Conservation (phyloP, 179 eudicot genomes). For the Amaranthus tricolor region DNA sequence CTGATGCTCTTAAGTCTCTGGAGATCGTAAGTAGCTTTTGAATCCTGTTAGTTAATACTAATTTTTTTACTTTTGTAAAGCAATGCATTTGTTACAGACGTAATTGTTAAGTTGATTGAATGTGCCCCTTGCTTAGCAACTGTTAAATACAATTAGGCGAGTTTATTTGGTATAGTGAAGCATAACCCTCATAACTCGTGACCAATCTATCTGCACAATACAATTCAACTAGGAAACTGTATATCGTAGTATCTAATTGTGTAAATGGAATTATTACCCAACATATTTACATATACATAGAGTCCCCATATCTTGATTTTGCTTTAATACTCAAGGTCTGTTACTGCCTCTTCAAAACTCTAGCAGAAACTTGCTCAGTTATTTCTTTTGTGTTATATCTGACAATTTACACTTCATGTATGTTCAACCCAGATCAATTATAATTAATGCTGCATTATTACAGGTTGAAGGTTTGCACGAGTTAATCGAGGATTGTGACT, state of each 20-base stretch:
- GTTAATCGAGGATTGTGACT: conserved; percentile 28
- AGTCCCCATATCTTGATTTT: background rate
- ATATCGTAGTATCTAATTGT: no score
- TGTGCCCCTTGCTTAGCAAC: no score
- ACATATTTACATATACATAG: no score
- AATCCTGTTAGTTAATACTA: no score
- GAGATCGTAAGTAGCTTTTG: conserved; percentile 43
- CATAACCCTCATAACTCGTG: no score
- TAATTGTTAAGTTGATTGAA: no score
- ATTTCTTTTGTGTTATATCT: background rate
- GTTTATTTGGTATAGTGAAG: no score
- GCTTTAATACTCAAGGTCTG: background rate
- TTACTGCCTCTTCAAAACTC: background rate
- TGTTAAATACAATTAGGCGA: no score
- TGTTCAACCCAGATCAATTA: background rate
- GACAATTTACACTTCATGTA: background rate
- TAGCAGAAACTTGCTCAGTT: background rate
- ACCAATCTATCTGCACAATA: no score
- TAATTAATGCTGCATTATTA: conserved; percentile 5
- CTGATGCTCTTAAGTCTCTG: conserved; percentile 69
- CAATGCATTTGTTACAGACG: no score
- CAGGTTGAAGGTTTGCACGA: conserved; percentile 88
- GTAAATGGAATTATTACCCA: no score
- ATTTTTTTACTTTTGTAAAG: background rate
- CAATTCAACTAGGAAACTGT: no score